Conservation (phyloP, 73 alveolate species). For the Uronychia setigera region DNA sequence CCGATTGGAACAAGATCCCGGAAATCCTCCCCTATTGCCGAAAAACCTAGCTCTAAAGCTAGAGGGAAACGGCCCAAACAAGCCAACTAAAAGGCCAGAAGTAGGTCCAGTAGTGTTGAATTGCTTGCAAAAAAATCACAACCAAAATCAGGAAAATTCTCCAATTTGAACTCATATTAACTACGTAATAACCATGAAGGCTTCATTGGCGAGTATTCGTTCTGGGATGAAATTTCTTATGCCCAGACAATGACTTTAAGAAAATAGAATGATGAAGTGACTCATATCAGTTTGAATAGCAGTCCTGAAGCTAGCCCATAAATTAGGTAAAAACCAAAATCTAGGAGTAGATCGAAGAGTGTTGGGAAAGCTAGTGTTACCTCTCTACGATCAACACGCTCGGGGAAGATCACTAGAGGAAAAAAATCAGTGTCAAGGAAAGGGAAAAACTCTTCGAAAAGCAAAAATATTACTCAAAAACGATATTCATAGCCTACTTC, state of each 20-base stretch:
- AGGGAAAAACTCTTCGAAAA: neutral
- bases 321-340: neutral
- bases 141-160: neutral
- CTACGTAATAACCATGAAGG: neutral
- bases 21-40: neutral
- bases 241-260: neutral
- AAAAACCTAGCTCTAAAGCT: neutral
- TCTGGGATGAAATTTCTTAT: neutral
- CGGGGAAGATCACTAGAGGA: too few species aligned
- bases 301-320: neutral
- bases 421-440: neutral
- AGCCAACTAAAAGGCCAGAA: neutral
- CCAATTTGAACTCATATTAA: neutral
- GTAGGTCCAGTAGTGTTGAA: neutral
- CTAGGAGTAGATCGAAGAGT: neutral
- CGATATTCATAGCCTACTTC: too few species aligned
- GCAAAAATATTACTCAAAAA: too few species aligned
- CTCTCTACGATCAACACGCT: neutral
- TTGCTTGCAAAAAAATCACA: too few species aligned
- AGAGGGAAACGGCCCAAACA: neutral
- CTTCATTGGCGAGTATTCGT: neutral
- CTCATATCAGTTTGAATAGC: neutral
- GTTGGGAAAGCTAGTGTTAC: neutral
- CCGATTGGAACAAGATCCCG: neutral
- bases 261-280: too few species aligned